These are phyloP conservation scores for Aristolochia contorta DNA, from an alignment of 164 flowering plant genomes.

Conservation along the genomic window DNA sequence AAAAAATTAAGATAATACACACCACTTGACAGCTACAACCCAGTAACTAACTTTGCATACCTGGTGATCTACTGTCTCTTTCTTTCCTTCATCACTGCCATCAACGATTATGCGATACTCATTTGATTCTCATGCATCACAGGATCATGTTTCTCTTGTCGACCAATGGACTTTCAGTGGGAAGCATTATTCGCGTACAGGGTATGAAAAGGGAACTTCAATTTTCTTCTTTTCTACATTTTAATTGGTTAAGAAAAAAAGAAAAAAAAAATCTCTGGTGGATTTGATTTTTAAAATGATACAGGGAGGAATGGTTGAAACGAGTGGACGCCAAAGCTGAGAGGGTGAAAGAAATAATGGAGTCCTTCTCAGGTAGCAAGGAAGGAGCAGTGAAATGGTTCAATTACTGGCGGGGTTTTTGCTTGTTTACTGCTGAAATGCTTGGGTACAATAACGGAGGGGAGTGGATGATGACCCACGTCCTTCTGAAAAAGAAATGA, in stretches of 20 bases:
- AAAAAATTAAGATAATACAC: background rate
- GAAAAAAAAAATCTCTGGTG: background rate
- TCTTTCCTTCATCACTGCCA: background rate
- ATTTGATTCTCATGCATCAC: background rate
- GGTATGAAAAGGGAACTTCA: background rate
- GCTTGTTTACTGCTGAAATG: conserved; percentile 8
- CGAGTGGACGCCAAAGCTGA: conserved; percentile 6
- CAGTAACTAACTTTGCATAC: background rate
- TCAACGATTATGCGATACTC: background rate
- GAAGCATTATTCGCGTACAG: conserved; percentile 8
- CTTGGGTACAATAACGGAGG: conserved; percentile 15
- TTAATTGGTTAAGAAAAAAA: too few relatives aligned
- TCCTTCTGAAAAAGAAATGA: conserved; percentile 13
- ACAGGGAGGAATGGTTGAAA: conserved; percentile 13
- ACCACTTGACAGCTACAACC: too few relatives aligned
- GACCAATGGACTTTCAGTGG: conserved; percentile 11
- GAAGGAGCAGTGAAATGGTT: conserved; percentile 4
- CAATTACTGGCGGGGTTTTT: conserved; percentile 9
- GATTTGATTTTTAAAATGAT: background rate
- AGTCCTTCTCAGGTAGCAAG: too few relatives aligned
- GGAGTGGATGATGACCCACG: conserved; percentile 19
- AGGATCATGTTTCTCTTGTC: conserved; percentile 8
- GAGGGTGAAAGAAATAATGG: conserved; percentile 8
- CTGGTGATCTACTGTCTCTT: background rate
- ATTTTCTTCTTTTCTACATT: background rate